phyloP scores from a whole-genome alignment of 2,329 filamentous ascomycete genomes.

The Akanthomyces uredinophilus region DNA sequence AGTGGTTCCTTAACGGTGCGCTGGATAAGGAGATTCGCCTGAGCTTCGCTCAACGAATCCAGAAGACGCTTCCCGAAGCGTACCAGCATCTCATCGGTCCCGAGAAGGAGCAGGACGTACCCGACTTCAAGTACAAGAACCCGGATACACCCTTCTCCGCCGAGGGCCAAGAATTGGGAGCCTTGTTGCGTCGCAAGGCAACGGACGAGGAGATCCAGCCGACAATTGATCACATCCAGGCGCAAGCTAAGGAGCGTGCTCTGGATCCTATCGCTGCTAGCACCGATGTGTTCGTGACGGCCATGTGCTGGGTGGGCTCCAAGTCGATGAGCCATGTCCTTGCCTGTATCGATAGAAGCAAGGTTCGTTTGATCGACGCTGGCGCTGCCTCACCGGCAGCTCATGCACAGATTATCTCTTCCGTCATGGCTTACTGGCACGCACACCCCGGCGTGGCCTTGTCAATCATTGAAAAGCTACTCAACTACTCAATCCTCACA shows the following conservation, averaged over 20 bases:
- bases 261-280: conserved; percentile 79
- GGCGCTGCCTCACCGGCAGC: conserved; percentile 70
- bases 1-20: conserved; percentile 86
- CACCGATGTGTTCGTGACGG: conserved; percentile 89
- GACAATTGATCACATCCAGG: conserved; percentile 73
- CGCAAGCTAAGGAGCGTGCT: conserved; percentile 64
- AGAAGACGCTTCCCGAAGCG: conserved; percentile 80
- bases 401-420: conserved; percentile 80
- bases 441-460: conserved; percentile 89
- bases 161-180: conserved; percentile 77
- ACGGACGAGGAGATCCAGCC: conserved; percentile 81
- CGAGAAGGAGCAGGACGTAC: conserved; percentile 91
- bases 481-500: conserved; percentile 93
- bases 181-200: conserved; percentile 77
- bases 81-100: conserved; percentile 78
- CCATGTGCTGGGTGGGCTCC: conserved; percentile 87
- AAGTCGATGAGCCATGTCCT: conserved; percentile 96
- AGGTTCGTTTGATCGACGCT: conserved; percentile 77
- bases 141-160: conserved; percentile 74
- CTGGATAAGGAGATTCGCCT: conserved; percentile 95
- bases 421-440: conserved; percentile 88
- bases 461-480: conserved; percentile 89
- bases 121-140: conserved; percentile 84
- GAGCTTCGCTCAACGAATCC: conserved; percentile 93
- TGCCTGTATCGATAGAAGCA: conserved; percentile 91